Base-by-base conservation (phyloP, 495 filamentous ascomycete species). In the Podospora australis region DNA sequence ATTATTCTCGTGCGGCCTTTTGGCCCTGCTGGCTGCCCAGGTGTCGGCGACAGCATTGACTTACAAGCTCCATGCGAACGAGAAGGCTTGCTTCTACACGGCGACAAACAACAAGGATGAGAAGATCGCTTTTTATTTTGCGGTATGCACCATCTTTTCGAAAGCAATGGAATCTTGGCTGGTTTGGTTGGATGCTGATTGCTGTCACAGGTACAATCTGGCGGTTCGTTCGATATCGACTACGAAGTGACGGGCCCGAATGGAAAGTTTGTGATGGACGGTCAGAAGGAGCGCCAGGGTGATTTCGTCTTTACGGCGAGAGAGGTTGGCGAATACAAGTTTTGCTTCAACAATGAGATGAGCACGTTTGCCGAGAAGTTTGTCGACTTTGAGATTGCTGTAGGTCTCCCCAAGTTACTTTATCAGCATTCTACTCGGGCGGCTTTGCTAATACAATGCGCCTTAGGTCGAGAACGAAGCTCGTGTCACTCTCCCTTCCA, bases 271-370 rank as follows among this genome's bases (percentile, higher is more conserved):
- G 85, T 99, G 43, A 67, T 96, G 57, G 87, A 95, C 50, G 92
- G 88, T 41, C 72, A 79, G 53, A 96, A 95, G 68, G 92, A 99
- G 66, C 77, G 92, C 47, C 92, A 97, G 70, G 92, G 92, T 39
- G 94, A 99, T 68, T 96, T 95, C 56, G 94, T 97, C 26, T 99
- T 99, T 65, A 96, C 94, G 2, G 94, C 92, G 4, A 86, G 86
- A 56, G 86, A 95, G 39, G 53, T 80, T n/a, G 94, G 94, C 39
- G 92, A 97, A 59, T 97, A 97, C 70, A 79, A 80, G 46, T 96
- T 97, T 69, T 99, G 94, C 78, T 97, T 99, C 73, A 84, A 92
- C 70, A 99, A 97, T 59, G 87, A 95, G 59, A 95, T 97, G 87
- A 92, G 87, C 57, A 97, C 91, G 2, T 96, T 92, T 59, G 83